Base-by-base conservation (phyloP, 345 rosid species). In the Hibiscus tridactylites region DNA sequence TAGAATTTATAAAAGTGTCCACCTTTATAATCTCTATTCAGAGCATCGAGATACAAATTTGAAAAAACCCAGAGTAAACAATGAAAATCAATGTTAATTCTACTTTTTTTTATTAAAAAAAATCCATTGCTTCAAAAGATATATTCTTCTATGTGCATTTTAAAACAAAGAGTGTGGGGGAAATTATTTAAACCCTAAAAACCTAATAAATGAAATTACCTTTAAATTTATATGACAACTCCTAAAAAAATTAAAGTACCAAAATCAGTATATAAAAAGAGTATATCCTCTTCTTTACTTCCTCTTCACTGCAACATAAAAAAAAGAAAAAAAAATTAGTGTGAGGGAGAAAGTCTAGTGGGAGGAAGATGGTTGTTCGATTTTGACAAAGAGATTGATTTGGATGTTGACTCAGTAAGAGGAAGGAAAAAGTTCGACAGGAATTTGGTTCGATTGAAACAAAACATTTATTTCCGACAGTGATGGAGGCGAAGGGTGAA, bases 11-110 rank as follows among this genome's bases (percentile, higher is more conserved):
- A 13, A 54, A 16, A 58, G 49, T 28, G 77, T 89, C 17, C 56
- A 91, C 97, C 97, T 84, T 97, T 97, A 77, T 95, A 95, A 73
- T 92, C 97, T 78, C 90, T 95, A 82, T 90, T 91, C 61, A 95
- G 97, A 59, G 90, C 99, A 73, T 90, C 99, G 31, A 90, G 90
- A 75, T 88, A 92, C 2, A 97, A 95, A 89, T 95, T 97, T 0
- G 97, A 97, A 26, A 95, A 80, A 42, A 95, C 99, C 97, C 97
- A 95, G 16, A 91, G 93, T 69, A 95, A 64, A 13, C 37, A 46
- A 26, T 3, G 35, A 24, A 65, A 7, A 46, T 6, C 35, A 13
- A 17, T 37, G 28, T 37, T 37, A 63, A 63, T 9, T 35, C 47
- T 62, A 62, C n/a, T 21, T 21, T 10, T 62, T 35, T 13, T 3